Base-by-base conservation (phyloP, 1,284 basidiomycete genomes). In the Meripilus lineatus region DNA sequence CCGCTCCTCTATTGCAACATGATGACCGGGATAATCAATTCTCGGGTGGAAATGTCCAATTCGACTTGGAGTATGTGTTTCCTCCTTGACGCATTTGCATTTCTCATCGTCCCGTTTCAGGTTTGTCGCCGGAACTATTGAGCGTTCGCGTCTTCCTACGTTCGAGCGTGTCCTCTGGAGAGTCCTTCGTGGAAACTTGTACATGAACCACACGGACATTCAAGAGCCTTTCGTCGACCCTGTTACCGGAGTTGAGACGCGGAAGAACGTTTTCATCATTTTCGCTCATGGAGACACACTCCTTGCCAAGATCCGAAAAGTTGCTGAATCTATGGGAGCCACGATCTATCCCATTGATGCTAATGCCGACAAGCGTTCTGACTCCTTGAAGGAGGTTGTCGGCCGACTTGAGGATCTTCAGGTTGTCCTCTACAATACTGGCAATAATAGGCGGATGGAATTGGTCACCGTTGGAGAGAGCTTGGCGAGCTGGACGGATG, bases 221-320 rank as follows among this genome's bases (percentile, higher is more conserved):
- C 79, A 81, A 34, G 89, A 95, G 57, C 89, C 93, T 1, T 97
- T 99, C 59, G 76, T 93, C 47, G 89, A 98, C 59, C 84, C 93
- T 13, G 75, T 74, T 34, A 88, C 86, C 2, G 87, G 87, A 33
- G 74, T 71, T 30, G 88, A 93, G 67, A 89, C 87, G 6, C 81
- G 86, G 70, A 99, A 99, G 78, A 94, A 98, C 56, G 96, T 99
- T 34, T 99, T 99, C 72, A 96, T 99, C 71, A 98, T 99, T 65
- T 99, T 99, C 60, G 96, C 95, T 0, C 96, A 99, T 58, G 96
- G 96, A 26, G 83, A 92, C 39, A 85, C 89, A 33, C 75, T 99
- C 17, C 81, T 99, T 23, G 80, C 89, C 56, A 99, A 99, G 77
- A 98, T 99, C 61, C 91, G 95, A 62, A 98, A 95, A 67, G 92